Conservation (phyloP, 805 yeast species). For the Nakazawaea ernobii region DNA sequence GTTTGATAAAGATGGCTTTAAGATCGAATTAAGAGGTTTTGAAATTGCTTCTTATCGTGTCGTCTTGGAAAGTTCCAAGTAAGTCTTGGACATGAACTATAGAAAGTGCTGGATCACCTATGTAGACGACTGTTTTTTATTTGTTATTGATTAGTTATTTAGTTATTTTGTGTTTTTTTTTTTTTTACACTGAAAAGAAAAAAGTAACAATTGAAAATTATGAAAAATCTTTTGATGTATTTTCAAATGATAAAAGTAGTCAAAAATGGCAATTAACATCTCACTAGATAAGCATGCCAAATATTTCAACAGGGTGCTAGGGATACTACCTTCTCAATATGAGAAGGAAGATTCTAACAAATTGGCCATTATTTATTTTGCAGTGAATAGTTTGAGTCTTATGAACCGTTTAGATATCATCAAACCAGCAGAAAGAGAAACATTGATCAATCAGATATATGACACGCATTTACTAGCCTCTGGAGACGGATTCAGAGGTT, state of each 20-base stretch:
- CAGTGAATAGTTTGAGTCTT: constrained; percentile 55
- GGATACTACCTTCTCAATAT: constrained; percentile 36
- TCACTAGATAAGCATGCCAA: constrained; percentile 18
- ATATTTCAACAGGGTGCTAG: constrained; percentile 25
- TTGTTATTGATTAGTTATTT: neutral
- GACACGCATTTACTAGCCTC: constrained; percentile 32
- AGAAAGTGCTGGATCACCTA: neutral
- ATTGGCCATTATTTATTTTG: constrained; percentile 65
- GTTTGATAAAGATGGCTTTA: constrained; percentile 28
- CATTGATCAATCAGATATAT: constrained; percentile 39
- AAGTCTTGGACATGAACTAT: neutral
- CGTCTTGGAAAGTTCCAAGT: constrained; percentile 23
- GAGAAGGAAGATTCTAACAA: constrained; percentile 67
- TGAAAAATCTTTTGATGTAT: neutral
- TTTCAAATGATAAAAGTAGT: neutral
- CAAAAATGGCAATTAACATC: constrained; percentile 4
- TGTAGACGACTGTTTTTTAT: neutral
- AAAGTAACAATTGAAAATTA: neutral
- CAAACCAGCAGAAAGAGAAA: constrained; percentile 22
- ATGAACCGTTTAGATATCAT: constrained; percentile 27
- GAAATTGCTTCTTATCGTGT: constrained; percentile 67
- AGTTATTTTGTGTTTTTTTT: neutral
- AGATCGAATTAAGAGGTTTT: constrained; percentile 59
- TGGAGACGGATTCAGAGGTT: constrained; percentile 52
- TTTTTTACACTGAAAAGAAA: neutral